Evolutionary conservation across 495 filamentous ascomycete species (phyloP).

Genomic region (Talaromyces liani): DNA sequence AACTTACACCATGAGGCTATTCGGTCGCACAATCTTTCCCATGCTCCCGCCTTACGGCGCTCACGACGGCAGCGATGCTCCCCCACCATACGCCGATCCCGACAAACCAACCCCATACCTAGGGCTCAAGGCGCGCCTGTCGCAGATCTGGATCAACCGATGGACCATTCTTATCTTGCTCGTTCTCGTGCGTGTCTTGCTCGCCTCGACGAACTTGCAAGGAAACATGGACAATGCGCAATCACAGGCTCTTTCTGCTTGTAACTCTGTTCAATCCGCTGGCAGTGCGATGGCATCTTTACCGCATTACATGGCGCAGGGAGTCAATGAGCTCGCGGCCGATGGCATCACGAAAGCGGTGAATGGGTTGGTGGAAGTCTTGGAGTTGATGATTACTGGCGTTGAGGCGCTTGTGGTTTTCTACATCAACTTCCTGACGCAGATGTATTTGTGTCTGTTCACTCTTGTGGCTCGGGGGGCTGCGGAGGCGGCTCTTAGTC

Average conservation of each 20-base stretch:
- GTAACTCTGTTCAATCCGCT: conserved; percentile 85
- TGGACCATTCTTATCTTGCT: conserved; percentile 90
- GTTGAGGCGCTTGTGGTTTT: conserved; percentile 87
- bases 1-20: conserved; percentile 3
- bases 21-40: conserved; percentile 26
- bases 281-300: conserved; percentile 96
- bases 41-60: conserved; percentile 39
- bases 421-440: conserved; percentile 79
- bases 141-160: conserved; percentile 93
- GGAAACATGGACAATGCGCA: conserved; percentile 67
- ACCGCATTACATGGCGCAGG: conserved; percentile 84
- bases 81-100: conserved; percentile 33
- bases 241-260: conserved; percentile 75
- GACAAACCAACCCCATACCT: conserved; percentile 93
- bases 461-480: conserved; percentile 71
- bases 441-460: conserved; percentile 82
- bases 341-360: conserved; percentile 70
- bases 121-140: conserved; percentile 79
- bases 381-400: conserved; percentile 69
- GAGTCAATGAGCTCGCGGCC: conserved; percentile 81
- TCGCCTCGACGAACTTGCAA: conserved; percentile 64
- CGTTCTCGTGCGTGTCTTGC: conserved; percentile 69
- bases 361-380: conserved; percentile 63
- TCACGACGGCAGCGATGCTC: conserved; percentile 28
- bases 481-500: conserved; percentile 57